Conservation (phyloP, 2,329 filamentous ascomycete species). For the Tetracladium maxilliforme region DNA sequence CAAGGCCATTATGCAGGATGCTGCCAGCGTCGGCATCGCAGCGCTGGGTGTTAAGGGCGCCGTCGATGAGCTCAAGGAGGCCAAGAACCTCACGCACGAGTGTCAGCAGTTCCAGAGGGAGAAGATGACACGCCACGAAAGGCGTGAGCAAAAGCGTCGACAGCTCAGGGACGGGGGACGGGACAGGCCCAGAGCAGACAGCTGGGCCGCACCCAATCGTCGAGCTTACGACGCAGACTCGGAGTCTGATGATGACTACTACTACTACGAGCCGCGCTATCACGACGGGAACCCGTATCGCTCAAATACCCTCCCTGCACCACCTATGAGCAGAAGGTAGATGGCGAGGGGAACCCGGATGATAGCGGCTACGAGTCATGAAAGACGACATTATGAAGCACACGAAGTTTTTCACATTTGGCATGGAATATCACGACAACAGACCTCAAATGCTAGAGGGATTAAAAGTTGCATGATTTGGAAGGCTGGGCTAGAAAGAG, state of each 20-base stretch:
- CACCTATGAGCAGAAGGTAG: constrained; percentile 10
- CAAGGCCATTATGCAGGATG: constrained; percentile 49
- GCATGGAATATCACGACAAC: too few species aligned
- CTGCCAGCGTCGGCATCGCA: constrained; percentile 50
- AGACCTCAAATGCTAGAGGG: too few species aligned
- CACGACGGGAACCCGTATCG: constrained; percentile 28
- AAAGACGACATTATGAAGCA: not conserved
- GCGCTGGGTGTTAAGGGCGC: constrained; percentile 54
- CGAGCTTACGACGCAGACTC: constrained; percentile 8
- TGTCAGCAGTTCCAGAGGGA: constrained; percentile 36
- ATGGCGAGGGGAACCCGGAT: not conserved
- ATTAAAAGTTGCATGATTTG: not conserved
- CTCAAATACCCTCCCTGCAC: constrained; percentile 13
- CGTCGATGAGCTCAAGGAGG: constrained; percentile 47
- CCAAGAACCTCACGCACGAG: constrained; percentile 37
- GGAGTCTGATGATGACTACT: constrained; percentile 10
- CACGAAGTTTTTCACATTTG: not conserved
- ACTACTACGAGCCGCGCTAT: constrained; percentile 22
- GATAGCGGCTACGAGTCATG: not conserved
- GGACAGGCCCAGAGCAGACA: constrained; percentile 13
- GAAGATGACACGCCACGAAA: too few species aligned
- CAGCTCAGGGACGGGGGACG: constrained; percentile 19
- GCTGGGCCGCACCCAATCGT: constrained; percentile 17
- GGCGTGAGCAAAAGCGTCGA: constrained; percentile 25
- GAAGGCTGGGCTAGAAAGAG: not conserved